Conservation (phyloP, 768 basidiomycete species). For the Naganishia friedmannii region DNA sequence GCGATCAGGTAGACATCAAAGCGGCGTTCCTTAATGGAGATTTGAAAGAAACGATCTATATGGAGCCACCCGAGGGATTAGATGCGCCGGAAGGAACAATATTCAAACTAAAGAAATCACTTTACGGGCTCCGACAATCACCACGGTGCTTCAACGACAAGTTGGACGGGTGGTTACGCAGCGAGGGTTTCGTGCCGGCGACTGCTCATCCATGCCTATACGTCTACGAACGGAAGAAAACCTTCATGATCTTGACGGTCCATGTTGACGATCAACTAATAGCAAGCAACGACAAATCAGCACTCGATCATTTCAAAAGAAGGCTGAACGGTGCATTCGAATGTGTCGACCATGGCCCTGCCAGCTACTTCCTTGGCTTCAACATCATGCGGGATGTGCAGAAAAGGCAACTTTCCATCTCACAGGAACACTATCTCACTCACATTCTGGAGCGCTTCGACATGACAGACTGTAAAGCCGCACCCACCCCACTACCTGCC, state of each 20-base stretch:
- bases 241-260: constrained; percentile 18
- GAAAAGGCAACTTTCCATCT: constrained; percentile 19
- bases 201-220: constrained; percentile 32
- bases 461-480: constrained; percentile 6
- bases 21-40: constrained; percentile 18
- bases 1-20: constrained; percentile 50
- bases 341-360: constrained; percentile 1
- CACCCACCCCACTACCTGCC: constrained; percentile 13
- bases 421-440: constrained; percentile 32
- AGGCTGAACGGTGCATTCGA: constrained; percentile 15
- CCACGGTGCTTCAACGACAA: background rate
- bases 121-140: too few species aligned
- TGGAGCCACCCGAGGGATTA: constrained; percentile 10
- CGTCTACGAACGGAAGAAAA: background rate
- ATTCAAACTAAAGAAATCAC: too few species aligned
- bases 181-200: background rate
- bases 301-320: constrained; percentile 1
- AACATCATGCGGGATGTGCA: constrained; percentile 25
- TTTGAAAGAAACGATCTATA: constrained; percentile 26
- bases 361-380: constrained; percentile 15
- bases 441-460: constrained; percentile 23
- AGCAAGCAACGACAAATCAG: constrained; percentile 3
- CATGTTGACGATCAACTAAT: constrained; percentile 35
- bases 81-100: too few species aligned
- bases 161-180: background rate